Conservation (phyloP, 2,329 filamentous ascomycete genomes). For the Pseudogymnoascus sp. region DNA sequence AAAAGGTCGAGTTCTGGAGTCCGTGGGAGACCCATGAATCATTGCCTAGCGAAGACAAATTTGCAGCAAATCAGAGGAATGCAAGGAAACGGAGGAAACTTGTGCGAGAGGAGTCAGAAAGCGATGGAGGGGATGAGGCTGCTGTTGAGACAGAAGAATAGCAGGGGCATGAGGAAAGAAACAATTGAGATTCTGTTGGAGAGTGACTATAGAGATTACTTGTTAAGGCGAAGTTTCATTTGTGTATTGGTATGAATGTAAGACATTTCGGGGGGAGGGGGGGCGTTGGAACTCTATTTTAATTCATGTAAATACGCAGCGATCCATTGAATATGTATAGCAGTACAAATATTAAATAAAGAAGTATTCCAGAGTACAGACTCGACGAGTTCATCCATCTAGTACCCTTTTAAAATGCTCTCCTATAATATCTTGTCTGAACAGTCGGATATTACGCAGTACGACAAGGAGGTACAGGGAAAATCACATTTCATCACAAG, state of each 20-base stretch:
- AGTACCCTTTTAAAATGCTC: not conserved
- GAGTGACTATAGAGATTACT: not conserved
- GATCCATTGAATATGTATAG: not conserved
- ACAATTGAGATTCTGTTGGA: not conserved
- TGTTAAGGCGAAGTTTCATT: not conserved
- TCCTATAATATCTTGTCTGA: not conserved
- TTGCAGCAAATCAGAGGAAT: not conserved
- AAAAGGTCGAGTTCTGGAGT: conserved; percentile 23
- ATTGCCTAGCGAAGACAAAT: not conserved
- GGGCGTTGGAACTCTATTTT: not conserved
- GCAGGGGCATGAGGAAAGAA: too few relatives aligned
- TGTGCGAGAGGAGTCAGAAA: not conserved
- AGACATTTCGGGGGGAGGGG: not conserved
- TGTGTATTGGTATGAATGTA: not conserved
- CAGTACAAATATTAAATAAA: not conserved
- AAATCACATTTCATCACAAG: not conserved
- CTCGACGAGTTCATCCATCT: not conserved
- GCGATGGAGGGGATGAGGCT: not conserved
- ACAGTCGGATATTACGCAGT: not conserved
- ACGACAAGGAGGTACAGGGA: too few relatives aligned
- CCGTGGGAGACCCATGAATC: conserved; percentile 23
- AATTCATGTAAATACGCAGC: not conserved
- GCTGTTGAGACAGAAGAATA: not conserved
- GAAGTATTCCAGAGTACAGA: not conserved
- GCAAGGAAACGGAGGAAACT: not conserved